Evolutionary conservation across 768 basidiomycete genomes (phyloP).

Genomic region (Hygrophorus pudorinus): DNA sequence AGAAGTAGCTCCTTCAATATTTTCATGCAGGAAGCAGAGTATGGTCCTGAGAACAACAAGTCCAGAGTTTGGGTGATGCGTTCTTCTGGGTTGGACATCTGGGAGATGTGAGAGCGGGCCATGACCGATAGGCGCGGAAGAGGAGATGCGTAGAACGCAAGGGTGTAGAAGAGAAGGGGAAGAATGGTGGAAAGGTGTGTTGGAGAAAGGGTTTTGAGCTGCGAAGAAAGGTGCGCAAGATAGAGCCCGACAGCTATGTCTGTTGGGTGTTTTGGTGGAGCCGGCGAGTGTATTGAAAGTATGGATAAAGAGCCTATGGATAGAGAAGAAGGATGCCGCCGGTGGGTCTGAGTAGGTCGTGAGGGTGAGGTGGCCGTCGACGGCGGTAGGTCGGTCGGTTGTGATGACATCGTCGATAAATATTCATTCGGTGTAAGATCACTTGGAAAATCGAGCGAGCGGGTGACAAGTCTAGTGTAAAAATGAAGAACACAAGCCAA

Average conservation of each 20-base stretch:
- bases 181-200: conserved; percentile 44
- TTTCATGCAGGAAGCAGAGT: conserved; percentile 53
- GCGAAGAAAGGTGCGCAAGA: conserved; percentile 50
- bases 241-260: conserved; percentile 58
- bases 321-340: conserved; percentile 52
- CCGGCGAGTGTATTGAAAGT: conserved; percentile 18
- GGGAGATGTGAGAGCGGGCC: conserved; percentile 20
- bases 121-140: conserved; percentile 59
- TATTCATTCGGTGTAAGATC: conserved; percentile 11
- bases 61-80: conserved; percentile 47
- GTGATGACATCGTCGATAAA: conserved; percentile 21
- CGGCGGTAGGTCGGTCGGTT: conserved; percentile 18
- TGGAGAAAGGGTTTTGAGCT: conserved; percentile 50
- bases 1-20: conserved; percentile 51
- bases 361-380: conserved; percentile 18
- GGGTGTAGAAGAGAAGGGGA: conserved; percentile 63
- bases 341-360: conserved; percentile 30
- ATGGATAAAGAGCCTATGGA: conserved; percentile 37
- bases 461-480: conserved; percentile 49
- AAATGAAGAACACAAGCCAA: conserved; percentile 49
- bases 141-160: conserved; percentile 55
- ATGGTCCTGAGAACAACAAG: conserved; percentile 53
- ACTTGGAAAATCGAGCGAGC: conserved; percentile 30
- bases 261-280: conserved; percentile 37
- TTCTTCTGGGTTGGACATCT: conserved; percentile 32